Evolutionary conservation across 345 rosid species (phyloP), one percentile per base, ranked within the genome.

Genomic region (Eucalyptus microcorys): DNA sequence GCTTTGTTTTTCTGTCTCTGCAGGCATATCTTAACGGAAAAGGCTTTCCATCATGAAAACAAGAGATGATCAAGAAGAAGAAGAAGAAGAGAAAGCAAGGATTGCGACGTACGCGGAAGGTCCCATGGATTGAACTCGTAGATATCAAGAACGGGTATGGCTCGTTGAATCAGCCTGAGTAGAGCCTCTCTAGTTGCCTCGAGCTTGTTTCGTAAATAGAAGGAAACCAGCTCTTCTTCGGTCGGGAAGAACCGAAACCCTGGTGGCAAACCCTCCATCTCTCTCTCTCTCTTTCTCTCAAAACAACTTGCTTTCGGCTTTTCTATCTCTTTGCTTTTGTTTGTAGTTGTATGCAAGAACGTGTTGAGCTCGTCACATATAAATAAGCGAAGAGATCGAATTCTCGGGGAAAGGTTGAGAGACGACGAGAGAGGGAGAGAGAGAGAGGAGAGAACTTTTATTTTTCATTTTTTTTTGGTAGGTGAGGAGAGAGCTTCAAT

Each of bases 161-260:
- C 91, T 30, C 91, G 91, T 19, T 94, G 88, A 90, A 94, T 92
- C 34, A 83, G 81, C 49, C 15, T 89, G 88, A 87, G 91, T 47
- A 94, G 92, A 90, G 91, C 92, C 81, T 88, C 81, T 50, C 76
- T 89, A 42, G 45, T 90, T 49, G 91, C 88, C 37, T 92, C 91
- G 37, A 93, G 85, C 92, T 93, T 94, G 76, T 88, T 90, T 22
- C 50, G 91, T 48, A 95, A 87, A 88, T 94, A 95, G 85, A 93
- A 94, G 14, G 93, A 86, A 34, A 95, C 90, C 86, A 95, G 50
- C 89, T 95, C 97, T 48, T 87, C 94, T 88, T 95, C 96, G 3
- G 97, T 95, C 3, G 97, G 97, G 89, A 91, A 95, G 87, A 95
- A 95, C 14, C 96, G 92, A 91, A 90, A 95, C 43, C 97, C 97